phyloP scores from a whole-genome alignment of 768 basidiomycete genomes.

The Strobilomyces dryophilus region DNA sequence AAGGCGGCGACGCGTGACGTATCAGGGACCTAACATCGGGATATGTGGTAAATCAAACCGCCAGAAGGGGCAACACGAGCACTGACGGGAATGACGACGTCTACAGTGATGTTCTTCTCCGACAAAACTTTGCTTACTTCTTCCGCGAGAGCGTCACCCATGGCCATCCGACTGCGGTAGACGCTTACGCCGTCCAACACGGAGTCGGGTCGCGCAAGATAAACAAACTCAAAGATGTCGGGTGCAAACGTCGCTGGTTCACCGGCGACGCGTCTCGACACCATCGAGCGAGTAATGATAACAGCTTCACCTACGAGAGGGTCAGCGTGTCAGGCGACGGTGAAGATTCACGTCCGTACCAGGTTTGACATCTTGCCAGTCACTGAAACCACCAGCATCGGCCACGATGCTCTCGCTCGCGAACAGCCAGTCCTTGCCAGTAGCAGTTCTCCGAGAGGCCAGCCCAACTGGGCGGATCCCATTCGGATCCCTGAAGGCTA shows the following conservation, averaged over 20 bases:
- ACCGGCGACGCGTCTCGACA: conserved; percentile 72
- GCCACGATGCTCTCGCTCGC: conserved; percentile 96
- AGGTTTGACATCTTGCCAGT: conserved; percentile 93
- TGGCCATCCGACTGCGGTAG: conserved; percentile 97
- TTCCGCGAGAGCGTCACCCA: conserved; percentile 93
- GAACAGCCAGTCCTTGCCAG: conserved; percentile 81
- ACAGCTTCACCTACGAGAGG: conserved; percentile 75
- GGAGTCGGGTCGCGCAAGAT: conserved; percentile 96
- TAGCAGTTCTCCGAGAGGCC: conserved; percentile 57
- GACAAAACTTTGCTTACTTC: conserved; percentile 75
- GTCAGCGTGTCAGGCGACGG: neutral
- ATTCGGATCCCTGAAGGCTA: conserved; percentile 97
- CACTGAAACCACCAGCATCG: conserved; percentile 84
- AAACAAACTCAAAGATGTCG: conserved; percentile 98
- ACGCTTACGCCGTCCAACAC: conserved; percentile 97
- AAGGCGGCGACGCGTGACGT: conserved; percentile 95
- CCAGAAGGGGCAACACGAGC: neutral
- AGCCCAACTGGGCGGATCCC: conserved; percentile 93
- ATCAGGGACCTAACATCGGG: conserved; percentile 71
- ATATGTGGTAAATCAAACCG: neutral
- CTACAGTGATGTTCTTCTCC: conserved; percentile 66
- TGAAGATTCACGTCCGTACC: conserved; percentile 42
- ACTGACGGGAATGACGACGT: conserved; percentile 91
- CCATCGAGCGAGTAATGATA: conserved; percentile 82
- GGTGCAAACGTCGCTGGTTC: conserved; percentile 79